These are phyloP conservation scores for Basidiobolus meristosporus DNA, from an alignment of 371 early-diverging fungal species.

Conservation along the genomic window DNA sequence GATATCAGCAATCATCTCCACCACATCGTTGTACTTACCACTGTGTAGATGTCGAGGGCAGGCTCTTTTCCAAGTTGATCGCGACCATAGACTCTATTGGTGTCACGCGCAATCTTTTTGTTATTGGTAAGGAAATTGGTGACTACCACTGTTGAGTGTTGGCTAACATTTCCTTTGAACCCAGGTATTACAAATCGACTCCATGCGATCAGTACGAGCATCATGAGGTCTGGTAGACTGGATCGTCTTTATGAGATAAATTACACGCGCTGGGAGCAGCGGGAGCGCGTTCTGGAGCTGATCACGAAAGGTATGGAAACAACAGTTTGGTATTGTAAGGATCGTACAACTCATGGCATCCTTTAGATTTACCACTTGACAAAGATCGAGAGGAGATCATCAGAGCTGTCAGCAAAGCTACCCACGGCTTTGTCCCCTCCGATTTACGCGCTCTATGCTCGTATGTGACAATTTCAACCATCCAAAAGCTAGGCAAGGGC, in stretches of 20 bases:
- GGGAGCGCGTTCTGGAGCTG: constrained; percentile 18
- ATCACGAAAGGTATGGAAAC: constrained; percentile 25
- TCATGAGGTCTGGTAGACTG: constrained; percentile 32
- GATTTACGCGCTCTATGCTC: constrained; percentile 48
- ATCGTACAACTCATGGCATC: neutral
- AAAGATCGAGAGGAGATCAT: constrained; percentile 27
- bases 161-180: too few relatives aligned
- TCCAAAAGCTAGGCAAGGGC: constrained; percentile 2
- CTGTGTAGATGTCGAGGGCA: constrained; percentile 13
- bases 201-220: constrained; percentile 25
- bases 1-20: constrained; percentile 4
- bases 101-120: constrained; percentile 7
- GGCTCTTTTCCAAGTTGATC: constrained; percentile 13
- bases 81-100: constrained; percentile 20
- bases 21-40: neutral
- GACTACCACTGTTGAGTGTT: too few relatives aligned
- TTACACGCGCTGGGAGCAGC: constrained; percentile 20
- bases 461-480: constrained; percentile 19
- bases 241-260: constrained; percentile 23
- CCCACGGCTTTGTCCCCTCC: constrained; percentile 80
- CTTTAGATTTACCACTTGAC: constrained; percentile 27
- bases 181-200: constrained; percentile 28
- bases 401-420: constrained; percentile 66
- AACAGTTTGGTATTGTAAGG: too few relatives aligned
- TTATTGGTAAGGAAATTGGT: constrained; percentile 20